Evolutionary conservation across 2,329 filamentous ascomycete genomes (phyloP), one percentile per base, ranked within the genome.

Genomic region (Cladosporium sp.): DNA sequence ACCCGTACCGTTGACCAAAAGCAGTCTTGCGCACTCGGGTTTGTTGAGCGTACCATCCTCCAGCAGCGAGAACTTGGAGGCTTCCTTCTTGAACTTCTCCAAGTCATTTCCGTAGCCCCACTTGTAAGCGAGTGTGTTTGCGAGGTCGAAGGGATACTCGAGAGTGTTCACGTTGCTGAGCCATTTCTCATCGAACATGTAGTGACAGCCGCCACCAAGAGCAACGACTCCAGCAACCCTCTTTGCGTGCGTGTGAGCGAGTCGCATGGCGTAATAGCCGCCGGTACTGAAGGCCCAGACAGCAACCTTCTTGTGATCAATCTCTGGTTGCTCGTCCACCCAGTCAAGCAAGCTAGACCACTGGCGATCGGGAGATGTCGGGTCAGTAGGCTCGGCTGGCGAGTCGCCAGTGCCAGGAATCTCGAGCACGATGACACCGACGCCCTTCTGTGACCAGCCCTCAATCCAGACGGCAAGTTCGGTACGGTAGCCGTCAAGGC

Each of bases 81-180:
- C 83, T 64, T 85, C 82, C 18, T 75, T 69, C 70, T 84, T 85
- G 76, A 86, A 86, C 2, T 69, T 73, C 64, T 79, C 77, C 21
- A 80, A 68, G 64, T 80, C 78, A 15, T 74, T 69, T 36, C 75
- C 76, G 64, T 81, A 81, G 28, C 79, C 79, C 68, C 76, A 86
- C 67, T 85, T 85, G 70, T 83, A 79, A 6, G 81, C 80, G 41
- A 86, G 72, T 0, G 83, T 84, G 65, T 80, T 78, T 5, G 82
- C 82, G 4, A 85, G 78, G 65, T 87, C 85, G 70, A 88, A 88
- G 0, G 86, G 85, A 72, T 87, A 88, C 72, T 88, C 86, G 34
- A 87, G 77, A 61, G 83, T 78, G 69, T 87, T 84, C 18, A 84
- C 84, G 8, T 81, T 73, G n/a, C 81, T 78, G 62, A 88, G 74